Percentiles rank a stretch among this genome's conserved stretches.
These are phyloP conservation scores for Rhizopogon vinicolor DNA, from an alignment of 768 basidiomycete species.

Conservation along the genomic window DNA sequence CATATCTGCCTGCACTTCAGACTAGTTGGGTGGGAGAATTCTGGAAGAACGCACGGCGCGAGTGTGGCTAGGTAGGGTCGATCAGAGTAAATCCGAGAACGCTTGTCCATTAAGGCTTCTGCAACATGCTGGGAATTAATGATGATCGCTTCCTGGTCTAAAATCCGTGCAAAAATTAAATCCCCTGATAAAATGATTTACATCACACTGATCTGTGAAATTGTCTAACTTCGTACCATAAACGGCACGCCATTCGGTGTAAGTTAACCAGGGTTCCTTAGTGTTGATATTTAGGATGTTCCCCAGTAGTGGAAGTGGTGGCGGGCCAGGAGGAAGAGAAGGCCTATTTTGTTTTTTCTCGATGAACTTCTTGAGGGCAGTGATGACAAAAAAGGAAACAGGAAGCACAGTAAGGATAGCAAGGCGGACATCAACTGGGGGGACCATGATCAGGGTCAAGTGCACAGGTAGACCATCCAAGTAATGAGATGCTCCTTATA, in stretches of 20 bases:
- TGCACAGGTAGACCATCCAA: too few relatives aligned
- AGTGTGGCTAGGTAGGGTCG: not conserved
- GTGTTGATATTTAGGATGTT: not conserved
- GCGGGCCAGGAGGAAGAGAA: slow-evolving; percentile 4
- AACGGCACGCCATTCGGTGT: not conserved
- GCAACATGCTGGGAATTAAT: not conserved
- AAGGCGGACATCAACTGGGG: too few relatives aligned
- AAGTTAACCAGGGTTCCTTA: not conserved
- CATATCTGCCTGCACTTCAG: not conserved
- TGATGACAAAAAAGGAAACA: too few relatives aligned
- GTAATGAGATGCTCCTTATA: too few relatives aligned
- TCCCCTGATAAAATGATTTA: not conserved
- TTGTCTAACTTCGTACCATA: not conserved
- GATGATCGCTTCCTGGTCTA: not conserved
- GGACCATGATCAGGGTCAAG: too few relatives aligned
- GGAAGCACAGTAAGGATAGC: too few relatives aligned
- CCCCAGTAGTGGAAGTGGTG: slow-evolving; percentile 8
- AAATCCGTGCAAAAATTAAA: not conserved
- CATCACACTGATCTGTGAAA: not conserved
- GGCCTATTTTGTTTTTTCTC: too few relatives aligned
- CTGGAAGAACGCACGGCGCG: not conserved
- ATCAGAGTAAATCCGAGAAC: not conserved
- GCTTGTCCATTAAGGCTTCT: too few relatives aligned
- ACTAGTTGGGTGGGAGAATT: not conserved
- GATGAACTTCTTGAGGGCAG: too few relatives aligned